Percentiles rank a stretch among this genome's conserved stretches.
phyloP scores from a whole-genome alignment of 73 alveolate species.

The Paramecium tetraurelia region DNA sequence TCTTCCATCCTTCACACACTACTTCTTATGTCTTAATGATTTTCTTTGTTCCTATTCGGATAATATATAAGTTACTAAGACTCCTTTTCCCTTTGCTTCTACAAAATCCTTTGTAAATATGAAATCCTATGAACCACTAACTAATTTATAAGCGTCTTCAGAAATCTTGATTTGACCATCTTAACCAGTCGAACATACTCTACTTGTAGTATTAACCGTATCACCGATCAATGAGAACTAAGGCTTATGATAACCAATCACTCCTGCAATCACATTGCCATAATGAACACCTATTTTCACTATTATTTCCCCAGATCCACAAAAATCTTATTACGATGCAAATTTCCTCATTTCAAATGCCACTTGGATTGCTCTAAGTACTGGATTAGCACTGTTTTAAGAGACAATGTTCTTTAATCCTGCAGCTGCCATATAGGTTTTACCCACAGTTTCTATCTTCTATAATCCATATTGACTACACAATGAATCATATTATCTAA shows the following conservation, averaged over 20 bases:
- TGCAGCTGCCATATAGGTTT: conserved; percentile 73
- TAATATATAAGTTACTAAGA: conserved; percentile 58
- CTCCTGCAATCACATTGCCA: conserved; percentile 74
- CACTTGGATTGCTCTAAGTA: background rate
- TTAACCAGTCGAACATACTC: conserved; percentile 65
- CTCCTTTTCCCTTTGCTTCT: conserved; percentile 69
- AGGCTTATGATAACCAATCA: conserved; percentile 72
- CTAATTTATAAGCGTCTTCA: conserved; percentile 53
- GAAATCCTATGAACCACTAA: background rate
- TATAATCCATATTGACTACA: conserved; percentile 59
- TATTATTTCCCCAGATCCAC: conserved; percentile 24
- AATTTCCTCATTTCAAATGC: conserved; percentile 40
- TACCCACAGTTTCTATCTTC: conserved; percentile 70
- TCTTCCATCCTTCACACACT: background rate
- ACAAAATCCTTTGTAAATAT: conserved; percentile 22
- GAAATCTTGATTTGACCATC: conserved; percentile 57
- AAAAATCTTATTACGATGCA: background rate
- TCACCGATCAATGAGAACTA: conserved; percentile 71
- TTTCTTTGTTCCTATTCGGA: background rate
- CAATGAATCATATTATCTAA: conserved; percentile 55
- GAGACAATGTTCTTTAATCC: conserved; percentile 35
- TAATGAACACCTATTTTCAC: conserved; percentile 68
- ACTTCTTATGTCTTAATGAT: background rate
- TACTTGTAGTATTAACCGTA: conserved; percentile 68
- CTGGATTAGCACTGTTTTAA: conserved; percentile 2